Conservation (phyloP, 2,329 filamentous ascomycete genomes). For the Botrytis tulipae region DNA sequence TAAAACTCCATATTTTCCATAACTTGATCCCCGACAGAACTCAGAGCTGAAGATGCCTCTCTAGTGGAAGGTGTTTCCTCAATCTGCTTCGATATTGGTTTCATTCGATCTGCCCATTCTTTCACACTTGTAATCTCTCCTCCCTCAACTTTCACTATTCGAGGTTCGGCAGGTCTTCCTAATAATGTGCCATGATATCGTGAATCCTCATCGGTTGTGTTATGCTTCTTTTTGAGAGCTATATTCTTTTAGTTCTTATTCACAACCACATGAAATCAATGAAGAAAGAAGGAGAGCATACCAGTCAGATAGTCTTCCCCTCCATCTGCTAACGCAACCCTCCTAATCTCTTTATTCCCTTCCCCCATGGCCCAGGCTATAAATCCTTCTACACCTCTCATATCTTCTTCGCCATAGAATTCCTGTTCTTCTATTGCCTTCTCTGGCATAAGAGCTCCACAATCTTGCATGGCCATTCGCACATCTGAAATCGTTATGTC, state of each 20-base stretch:
- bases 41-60: conserved; percentile 37
- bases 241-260: conserved; percentile 28
- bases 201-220: conserved; percentile 81
- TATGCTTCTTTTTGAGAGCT: conserved; percentile 90
- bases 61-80: conserved; percentile 28
- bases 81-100: conserved; percentile 25
- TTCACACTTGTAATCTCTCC: conserved; percentile 65
- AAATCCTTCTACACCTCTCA: conserved; percentile 74
- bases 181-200: conserved; percentile 83
- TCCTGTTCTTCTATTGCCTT: conserved; percentile 63
- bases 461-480: conserved; percentile 80
- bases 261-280: conserved; percentile 1
- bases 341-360: conserved; percentile 74
- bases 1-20: conserved; percentile 39
- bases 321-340: conserved; percentile 67
- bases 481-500: conserved; percentile 72
- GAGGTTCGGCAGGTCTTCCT: conserved; percentile 69
- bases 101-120: conserved; percentile 57
- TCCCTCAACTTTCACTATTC: conserved; percentile 75
- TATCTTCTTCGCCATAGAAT: conserved; percentile 69
- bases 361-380: conserved; percentile 74
- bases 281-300: conserved; percentile 36
- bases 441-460: conserved; percentile 70
- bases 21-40: conserved; percentile 36
- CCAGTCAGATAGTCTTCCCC: conserved; percentile 69